Percentiles rank a stretch among this genome's conserved stretches.
These are phyloP conservation scores for Auricularia auricula-judae DNA, from an alignment of 768 basidiomycete genomes.

Conservation along the genomic window DNA sequence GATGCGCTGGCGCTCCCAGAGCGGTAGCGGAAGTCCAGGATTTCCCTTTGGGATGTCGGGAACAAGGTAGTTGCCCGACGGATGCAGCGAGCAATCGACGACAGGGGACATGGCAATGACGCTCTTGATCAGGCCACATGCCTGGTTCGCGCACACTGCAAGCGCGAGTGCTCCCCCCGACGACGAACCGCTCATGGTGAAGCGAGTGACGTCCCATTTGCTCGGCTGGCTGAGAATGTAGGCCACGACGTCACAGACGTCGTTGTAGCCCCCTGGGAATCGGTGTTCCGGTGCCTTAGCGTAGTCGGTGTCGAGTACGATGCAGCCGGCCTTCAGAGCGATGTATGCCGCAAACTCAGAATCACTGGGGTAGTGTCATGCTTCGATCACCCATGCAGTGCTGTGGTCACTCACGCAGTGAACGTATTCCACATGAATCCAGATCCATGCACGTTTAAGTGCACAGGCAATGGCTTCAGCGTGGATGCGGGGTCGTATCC, in stretches of 20 bases:
- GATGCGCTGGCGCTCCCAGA: not conserved
- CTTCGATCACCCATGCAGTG: not conserved
- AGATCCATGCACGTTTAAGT: constrained; percentile 5
- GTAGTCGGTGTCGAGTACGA: constrained; percentile 8
- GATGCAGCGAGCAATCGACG: not conserved
- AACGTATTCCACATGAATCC: not conserved
- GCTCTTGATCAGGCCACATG: not conserved
- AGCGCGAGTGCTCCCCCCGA: constrained; percentile 2
- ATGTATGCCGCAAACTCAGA: not conserved
- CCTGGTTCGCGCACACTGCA: not conserved
- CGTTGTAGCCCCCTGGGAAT: constrained; percentile 1
- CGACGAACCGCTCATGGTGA: constrained; percentile 3
- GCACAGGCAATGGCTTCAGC: constrained; percentile 2
- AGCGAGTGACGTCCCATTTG: not conserved
- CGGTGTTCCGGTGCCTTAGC: constrained; percentile 6
- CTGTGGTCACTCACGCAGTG: not conserved
- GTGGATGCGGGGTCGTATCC: not conserved
- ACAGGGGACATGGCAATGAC: constrained; percentile 4
- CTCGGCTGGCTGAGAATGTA: not conserved
- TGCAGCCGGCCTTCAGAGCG: constrained; percentile 4
- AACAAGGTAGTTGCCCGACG: not conserved
- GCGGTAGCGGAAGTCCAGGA: not conserved
- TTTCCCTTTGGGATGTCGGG: not conserved
- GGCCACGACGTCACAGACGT: not conserved
- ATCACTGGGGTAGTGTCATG: not conserved